Evolutionary conservation across 805 yeast species (phyloP).

Genomic region (Saccharomycopsis schoenii): DNA sequence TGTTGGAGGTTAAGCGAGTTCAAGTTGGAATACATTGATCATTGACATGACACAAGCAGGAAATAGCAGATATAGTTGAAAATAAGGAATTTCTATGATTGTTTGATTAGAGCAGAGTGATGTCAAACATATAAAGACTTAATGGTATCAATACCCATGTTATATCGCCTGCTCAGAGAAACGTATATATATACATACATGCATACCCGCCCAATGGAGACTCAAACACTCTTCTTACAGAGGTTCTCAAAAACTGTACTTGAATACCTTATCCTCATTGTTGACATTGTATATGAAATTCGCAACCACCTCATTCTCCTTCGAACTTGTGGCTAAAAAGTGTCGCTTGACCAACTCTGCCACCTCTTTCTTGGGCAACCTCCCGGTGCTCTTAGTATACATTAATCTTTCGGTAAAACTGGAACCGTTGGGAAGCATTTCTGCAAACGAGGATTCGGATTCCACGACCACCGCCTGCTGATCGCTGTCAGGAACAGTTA

Average conservation of each 20-base stretch:
- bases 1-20: too few relatives aligned
- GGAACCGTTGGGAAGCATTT: conserved; percentile 32
- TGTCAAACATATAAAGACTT: too few relatives aligned
- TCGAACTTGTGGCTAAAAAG: conserved; percentile 46
- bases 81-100: too few relatives aligned
- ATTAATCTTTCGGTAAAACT: neutral
- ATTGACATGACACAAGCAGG: too few relatives aligned
- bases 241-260: conserved; percentile 4
- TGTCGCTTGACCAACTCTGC: conserved; percentile 58
- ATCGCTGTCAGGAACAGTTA: conserved; percentile 24
- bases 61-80: too few relatives aligned
- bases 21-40: too few relatives aligned
- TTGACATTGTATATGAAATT: conserved; percentile 80
- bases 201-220: too few relatives aligned
- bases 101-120: too few relatives aligned
- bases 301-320: conserved; percentile 81
- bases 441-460: conserved; percentile 60
- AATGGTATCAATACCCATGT: too few relatives aligned
- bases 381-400: conserved; percentile 20
- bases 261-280: conserved; percentile 38
- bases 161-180: too few relatives aligned
- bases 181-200: too few relatives aligned
- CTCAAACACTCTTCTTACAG: too few relatives aligned
- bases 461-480: conserved; percentile 34
- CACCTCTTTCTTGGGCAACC: conserved; percentile 50